phyloP scores from a whole-genome alignment of 331 rosid genomes.

The Telfairia occidentalis region DNA sequence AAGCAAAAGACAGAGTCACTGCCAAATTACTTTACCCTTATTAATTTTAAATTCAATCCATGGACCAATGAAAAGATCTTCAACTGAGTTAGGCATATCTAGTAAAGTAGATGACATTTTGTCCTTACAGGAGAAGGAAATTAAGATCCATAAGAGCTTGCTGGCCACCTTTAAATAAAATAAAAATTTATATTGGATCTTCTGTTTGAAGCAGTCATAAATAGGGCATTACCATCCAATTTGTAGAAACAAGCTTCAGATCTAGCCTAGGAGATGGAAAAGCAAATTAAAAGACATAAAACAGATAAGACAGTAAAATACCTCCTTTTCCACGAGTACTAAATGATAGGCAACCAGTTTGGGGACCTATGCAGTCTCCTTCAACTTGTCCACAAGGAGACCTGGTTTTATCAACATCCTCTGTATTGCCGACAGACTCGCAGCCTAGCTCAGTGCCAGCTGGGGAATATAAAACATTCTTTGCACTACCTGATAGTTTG shows the following conservation, averaged over 20 bases:
- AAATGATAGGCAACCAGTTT: conserved; percentile 45
- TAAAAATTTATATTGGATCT: neutral
- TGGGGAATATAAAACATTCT: conserved; percentile 18
- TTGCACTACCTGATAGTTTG: conserved; percentile 21
- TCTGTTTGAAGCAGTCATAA: neutral
- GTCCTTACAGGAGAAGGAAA: neutral
- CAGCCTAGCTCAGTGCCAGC: conserved; percentile 37
- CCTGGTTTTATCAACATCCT: conserved; percentile 15
- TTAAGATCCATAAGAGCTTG: neutral
- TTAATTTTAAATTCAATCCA: neutral
- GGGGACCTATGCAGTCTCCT: conserved; percentile 17
- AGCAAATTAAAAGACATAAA: neutral
- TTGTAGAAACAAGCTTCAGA: conserved; percentile 1
- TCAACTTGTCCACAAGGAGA: conserved; percentile 18
- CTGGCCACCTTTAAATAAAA: neutral
- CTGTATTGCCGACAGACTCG: conserved; percentile 22
- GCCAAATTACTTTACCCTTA: neutral
- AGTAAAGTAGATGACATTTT: neutral
- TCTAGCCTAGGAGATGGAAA: neutral
- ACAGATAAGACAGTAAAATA: conserved; percentile 10
- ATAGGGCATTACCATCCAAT: neutral
- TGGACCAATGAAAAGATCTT: neutral
- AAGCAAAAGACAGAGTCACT: neutral
- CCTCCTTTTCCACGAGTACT: conserved; percentile 70
- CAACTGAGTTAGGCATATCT: neutral